A percentile compares a stretch with the other conserved stretches of the same genome.
These are phyloP conservation scores for Aspergillus arachidicola DNA, from an alignment of 2,329 filamentous ascomycete genomes.

Conservation along the genomic window DNA sequence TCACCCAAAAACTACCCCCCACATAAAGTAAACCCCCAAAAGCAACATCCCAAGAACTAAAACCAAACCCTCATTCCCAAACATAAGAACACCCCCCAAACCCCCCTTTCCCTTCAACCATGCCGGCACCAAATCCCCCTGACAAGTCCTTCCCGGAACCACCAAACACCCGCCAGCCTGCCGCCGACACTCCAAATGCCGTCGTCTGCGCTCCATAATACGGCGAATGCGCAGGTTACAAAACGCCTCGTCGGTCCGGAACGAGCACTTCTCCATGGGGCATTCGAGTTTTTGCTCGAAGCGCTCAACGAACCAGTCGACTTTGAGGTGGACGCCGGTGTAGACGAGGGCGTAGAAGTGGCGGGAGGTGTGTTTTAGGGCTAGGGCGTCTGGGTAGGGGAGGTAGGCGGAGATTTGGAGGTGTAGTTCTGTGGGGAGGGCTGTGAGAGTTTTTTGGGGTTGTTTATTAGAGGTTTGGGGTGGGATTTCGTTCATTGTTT, in stretches of 20 bases:
- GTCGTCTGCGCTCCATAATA: slow-evolving; percentile 46
- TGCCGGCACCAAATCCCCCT: slow-evolving; percentile 28
- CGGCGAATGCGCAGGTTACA: slow-evolving; percentile 42
- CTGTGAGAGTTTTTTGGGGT: not conserved
- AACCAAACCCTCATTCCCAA: slow-evolving; percentile 30
- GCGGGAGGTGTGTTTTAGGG: slow-evolving; percentile 66
- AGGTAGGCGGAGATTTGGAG: slow-evolving; percentile 62
- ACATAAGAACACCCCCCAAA: slow-evolving; percentile 17
- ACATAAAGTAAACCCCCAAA: slow-evolving; percentile 18
- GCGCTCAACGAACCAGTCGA: slow-evolving; percentile 69
- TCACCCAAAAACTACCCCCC: slow-evolving; percentile 1
- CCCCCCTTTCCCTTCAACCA: slow-evolving; percentile 31
- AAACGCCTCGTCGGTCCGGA: slow-evolving; percentile 46
- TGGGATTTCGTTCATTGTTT: not conserved
- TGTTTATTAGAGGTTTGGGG: slow-evolving; percentile 43
- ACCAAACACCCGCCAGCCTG: slow-evolving; percentile 39
- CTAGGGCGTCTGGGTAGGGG: slow-evolving; percentile 70
- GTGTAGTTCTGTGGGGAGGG: slow-evolving; percentile 68
- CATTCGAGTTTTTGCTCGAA: slow-evolving; percentile 66
- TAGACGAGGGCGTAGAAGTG: slow-evolving; percentile 67
- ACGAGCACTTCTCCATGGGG: slow-evolving; percentile 55
- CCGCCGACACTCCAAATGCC: slow-evolving; percentile 43
- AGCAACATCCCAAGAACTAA: slow-evolving; percentile 20
- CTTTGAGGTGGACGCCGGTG: slow-evolving; percentile 67
- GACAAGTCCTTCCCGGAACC: slow-evolving; percentile 39